phyloP scores from a whole-genome alignment of 2,329 filamentous ascomycete genomes.

The Calonectria ilicicola region DNA sequence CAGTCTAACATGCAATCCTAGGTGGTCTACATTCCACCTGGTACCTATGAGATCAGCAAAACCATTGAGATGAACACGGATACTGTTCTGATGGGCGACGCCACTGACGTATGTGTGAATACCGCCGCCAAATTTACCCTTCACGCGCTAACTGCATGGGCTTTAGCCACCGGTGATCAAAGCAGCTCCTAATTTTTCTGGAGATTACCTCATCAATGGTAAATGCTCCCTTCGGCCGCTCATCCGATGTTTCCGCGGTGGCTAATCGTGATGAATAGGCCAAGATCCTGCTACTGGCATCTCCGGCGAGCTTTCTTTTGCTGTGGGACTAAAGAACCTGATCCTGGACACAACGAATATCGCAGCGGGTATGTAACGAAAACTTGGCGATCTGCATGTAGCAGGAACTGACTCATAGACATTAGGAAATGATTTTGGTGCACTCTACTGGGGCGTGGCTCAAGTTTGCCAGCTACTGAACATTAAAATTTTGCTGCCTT shows the following conservation, averaged over 20 bases:
- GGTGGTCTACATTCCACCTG: constrained; percentile 54
- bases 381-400: not conserved
- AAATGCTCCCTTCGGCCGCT: not conserved
- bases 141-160: not conserved
- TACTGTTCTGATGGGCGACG: constrained; percentile 60
- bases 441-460: constrained; percentile 59
- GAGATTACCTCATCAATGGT: constrained; percentile 7
- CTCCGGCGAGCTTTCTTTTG: not conserved
- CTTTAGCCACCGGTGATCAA: not conserved
- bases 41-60: constrained; percentile 53
- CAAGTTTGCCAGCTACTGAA: constrained; percentile 57
- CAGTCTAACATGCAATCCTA: not conserved
- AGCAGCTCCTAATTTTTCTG: not conserved
- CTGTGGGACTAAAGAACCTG: not conserved
- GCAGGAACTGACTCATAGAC: not conserved
- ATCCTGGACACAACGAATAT: not conserved
- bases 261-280: not conserved
- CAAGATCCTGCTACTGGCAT: not conserved
- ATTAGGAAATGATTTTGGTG: constrained; percentile 48
- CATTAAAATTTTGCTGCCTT: constrained; percentile 55
- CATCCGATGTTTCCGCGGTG: not conserved
- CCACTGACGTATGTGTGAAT: constrained; percentile 45
- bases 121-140: not conserved
- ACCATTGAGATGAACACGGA: constrained; percentile 58
- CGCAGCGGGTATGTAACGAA: not conserved